These are phyloP conservation scores for Exophiala sideris DNA, from an alignment of 2,329 filamentous ascomycete genomes.

Conservation along the genomic window DNA sequence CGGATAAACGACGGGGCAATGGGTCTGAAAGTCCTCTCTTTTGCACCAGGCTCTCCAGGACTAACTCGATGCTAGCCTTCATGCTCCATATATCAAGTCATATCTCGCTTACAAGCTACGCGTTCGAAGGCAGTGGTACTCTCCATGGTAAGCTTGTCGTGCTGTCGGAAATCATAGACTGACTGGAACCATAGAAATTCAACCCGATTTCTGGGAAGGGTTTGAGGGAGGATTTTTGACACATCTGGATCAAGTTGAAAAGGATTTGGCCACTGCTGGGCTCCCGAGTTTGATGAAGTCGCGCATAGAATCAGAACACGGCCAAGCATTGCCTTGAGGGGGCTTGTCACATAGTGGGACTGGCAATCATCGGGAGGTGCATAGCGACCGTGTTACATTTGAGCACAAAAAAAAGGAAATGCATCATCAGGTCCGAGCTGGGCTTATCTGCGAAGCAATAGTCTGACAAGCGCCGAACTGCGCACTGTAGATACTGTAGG, in stretches of 20 bases:
- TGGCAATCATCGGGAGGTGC: no score
- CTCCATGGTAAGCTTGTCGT: slow-evolving; percentile 5
- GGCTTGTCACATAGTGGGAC: no score
- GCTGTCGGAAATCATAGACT: neutral
- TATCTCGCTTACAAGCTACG: slow-evolving; percentile 13
- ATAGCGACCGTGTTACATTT: no score
- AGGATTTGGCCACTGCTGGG: slow-evolving; percentile 16
- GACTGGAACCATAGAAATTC: neutral
- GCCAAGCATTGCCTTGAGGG: no score
- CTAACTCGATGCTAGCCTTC: slow-evolving; percentile 7
- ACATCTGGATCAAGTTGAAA: slow-evolving; percentile 25
- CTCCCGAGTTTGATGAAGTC: neutral
- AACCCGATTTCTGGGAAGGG: slow-evolving; percentile 22
- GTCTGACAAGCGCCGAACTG: no score
- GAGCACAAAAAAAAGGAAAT: no score
- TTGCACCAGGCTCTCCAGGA: no score
- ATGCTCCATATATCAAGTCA: slow-evolving; percentile 15
- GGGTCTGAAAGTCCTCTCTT: neutral
- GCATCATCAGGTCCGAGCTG: no score
- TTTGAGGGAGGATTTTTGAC: slow-evolving; percentile 24
- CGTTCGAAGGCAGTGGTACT: slow-evolving; percentile 1
- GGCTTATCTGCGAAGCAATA: no score
- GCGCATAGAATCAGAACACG: no score
- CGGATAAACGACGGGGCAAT: neutral
- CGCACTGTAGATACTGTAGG: no score